Percentiles rank a stretch among this genome's conserved stretches.
phyloP scores from a whole-genome alignment of 2,329 filamentous ascomycete species.

The Alternaria gansuensis region DNA sequence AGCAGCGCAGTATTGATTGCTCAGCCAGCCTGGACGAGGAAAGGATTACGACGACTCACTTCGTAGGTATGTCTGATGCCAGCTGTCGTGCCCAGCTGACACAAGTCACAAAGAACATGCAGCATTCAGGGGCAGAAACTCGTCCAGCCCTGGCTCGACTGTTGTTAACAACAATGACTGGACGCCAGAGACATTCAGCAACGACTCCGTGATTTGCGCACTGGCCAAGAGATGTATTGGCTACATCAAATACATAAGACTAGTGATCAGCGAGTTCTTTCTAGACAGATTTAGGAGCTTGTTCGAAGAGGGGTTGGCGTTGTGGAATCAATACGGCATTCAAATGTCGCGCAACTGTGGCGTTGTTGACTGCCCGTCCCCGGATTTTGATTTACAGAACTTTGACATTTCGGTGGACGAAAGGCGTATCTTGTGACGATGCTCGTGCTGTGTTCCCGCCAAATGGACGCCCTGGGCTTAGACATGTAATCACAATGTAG shows the following conservation, averaged over 20 bases:
- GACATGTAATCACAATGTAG: constrained; percentile 30
- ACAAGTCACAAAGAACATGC: constrained; percentile 46
- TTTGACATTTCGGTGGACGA: constrained; percentile 34
- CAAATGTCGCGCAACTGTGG: constrained; percentile 49
- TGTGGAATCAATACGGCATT: constrained; percentile 42
- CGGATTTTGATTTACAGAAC: constrained; percentile 32
- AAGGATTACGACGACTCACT: constrained; percentile 38
- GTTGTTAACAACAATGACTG: constrained; percentile 22
- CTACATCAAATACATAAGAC: constrained; percentile 19
- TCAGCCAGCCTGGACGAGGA: constrained; percentile 25
- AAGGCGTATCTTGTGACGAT: constrained; percentile 38
- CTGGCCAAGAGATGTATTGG: constrained; percentile 27
- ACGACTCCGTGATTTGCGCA: constrained; percentile 32
- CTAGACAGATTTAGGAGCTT: constrained; percentile 26
- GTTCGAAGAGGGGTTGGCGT: constrained; percentile 26
- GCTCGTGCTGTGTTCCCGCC: constrained; percentile 41
- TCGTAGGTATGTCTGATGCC: constrained; percentile 30
- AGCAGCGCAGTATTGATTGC: constrained; percentile 18
- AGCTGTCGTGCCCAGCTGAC: constrained; percentile 46
- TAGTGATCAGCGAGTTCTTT: constrained; percentile 14
- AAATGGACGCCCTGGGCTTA: constrained; percentile 27
- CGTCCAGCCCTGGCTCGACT: constrained; percentile 10
- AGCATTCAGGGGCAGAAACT: constrained; percentile 39
- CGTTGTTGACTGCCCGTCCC: constrained; percentile 40
- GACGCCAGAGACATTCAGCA: constrained; percentile 21